These are phyloP conservation scores for Nemania sp. DNA, from an alignment of 2,329 filamentous ascomycete species.

Conservation along the genomic window DNA sequence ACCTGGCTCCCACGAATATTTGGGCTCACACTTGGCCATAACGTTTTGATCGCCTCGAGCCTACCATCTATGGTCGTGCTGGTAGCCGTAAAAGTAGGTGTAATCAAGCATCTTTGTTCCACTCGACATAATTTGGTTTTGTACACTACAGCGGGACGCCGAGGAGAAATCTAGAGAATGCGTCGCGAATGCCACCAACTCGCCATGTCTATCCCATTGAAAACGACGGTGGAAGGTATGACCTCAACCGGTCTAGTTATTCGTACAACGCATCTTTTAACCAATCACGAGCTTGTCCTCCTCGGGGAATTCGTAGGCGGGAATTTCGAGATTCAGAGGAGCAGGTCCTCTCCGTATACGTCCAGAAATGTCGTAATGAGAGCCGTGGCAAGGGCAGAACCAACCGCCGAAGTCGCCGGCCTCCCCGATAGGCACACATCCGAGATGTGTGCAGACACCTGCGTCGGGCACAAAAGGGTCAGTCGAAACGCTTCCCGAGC, in stretches of 20 bases:
- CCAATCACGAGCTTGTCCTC: slow-evolving; percentile 90
- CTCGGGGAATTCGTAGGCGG: slow-evolving; percentile 88
- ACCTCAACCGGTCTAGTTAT: slow-evolving; percentile 38
- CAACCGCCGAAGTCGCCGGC: slow-evolving; percentile 97
- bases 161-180: slow-evolving; percentile 39
- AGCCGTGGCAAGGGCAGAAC: slow-evolving; percentile 99
- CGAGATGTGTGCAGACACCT: slow-evolving; percentile 99
- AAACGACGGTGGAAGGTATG: slow-evolving; percentile 25
- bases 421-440: slow-evolving; percentile 99
- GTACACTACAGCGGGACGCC: slow-evolving; percentile 39
- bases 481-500: slow-evolving; percentile 13
- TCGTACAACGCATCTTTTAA: slow-evolving; percentile 59
- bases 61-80: slow-evolving; percentile 11
- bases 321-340: slow-evolving; percentile 96
- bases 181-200: slow-evolving; percentile 36
- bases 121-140: slow-evolving; percentile 39
- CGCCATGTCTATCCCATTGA: slow-evolving; percentile 39
- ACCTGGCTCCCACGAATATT: slow-evolving; percentile 4
- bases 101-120: slow-evolving; percentile 33
- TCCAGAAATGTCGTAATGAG: slow-evolving; percentile 99
- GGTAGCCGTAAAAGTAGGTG: slow-evolving; percentile 15
- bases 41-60: slow-evolving; percentile 3
- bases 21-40: slow-evolving; percentile 4
- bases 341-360: slow-evolving; percentile 97
- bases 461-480: slow-evolving; percentile 22